Evolutionary conservation across 805 yeast genomes (phyloP), one percentile per base, ranked within the genome.

Genomic region (Candida rishiriensis): DNA sequence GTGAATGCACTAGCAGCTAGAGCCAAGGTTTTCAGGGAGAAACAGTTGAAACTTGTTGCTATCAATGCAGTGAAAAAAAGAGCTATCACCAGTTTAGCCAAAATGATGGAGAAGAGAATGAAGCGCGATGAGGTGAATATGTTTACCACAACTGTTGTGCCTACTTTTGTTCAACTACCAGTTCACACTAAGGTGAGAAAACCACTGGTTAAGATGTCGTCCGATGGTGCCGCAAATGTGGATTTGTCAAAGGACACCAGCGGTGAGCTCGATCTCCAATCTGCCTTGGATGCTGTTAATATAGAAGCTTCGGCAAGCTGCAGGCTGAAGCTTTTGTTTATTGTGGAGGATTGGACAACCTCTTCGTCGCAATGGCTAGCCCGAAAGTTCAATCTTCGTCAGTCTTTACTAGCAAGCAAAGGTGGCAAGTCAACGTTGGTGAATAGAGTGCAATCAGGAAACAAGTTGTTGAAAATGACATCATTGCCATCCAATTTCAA

Each of bases 301-400:
- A n/a, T 30, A 3, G 33, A 30, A 6, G 4, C 69, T n/a, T 21
- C 7, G 26, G 26, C 7, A 21, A 21, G 26, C 26, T 21, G 7
- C 26, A 65, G 63, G 26, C 60, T 75, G 37, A 54, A 38, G 15
- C 45, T 53, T 49, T 42, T 74, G 29, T 56, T 78, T 4, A 63
- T 75, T 33, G 73, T 72, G 10, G 73, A 72, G 36, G 67, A 77
- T 47, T 79, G 84, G 83, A 49, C 59, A 2, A 51, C 62, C 2
- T 29, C 64, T 3, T 66, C 70, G 40, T 73, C 80, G 1, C 68
- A 66, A 40, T 79, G 84, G 84, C 58, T 78, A 36, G 66, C 67
- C 16, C 60, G 64, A 14, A 76, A 76, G 53, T 59, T 79, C 10
- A 52, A 61, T 3, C 57, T 80, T 26, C 57, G 55, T 35, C 60